These are phyloP conservation scores for Trichocladium antarcticum DNA, from an alignment of 495 filamentous ascomycete species.

Conservation along the genomic window DNA sequence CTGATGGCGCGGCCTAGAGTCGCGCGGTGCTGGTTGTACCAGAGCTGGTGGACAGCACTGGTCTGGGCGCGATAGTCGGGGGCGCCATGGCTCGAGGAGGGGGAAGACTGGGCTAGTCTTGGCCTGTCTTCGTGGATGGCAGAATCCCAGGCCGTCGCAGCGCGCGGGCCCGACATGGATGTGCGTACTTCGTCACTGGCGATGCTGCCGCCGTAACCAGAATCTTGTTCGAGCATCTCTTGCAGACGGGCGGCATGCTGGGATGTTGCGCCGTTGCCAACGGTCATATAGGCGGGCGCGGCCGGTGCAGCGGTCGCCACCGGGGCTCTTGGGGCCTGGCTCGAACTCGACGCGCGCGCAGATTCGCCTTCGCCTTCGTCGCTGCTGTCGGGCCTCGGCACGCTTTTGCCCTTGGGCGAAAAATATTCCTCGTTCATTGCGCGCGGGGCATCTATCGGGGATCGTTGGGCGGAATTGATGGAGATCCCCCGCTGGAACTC, in stretches of 20 bases:
- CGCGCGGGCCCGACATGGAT: slow-evolving; percentile 26
- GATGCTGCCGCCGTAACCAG: slow-evolving; percentile 78
- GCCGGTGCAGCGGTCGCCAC: slow-evolving; percentile 34
- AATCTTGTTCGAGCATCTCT: slow-evolving; percentile 71
- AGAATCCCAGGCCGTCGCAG: slow-evolving; percentile 26
- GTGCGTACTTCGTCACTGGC: slow-evolving; percentile 31
- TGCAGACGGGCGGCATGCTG: slow-evolving; percentile 55
- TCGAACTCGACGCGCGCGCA: slow-evolving; percentile 12
- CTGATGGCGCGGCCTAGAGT: slow-evolving; percentile 76
- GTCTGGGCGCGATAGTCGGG: slow-evolving; percentile 35
- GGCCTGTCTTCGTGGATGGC: slow-evolving; percentile 58
- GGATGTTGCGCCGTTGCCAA: slow-evolving; percentile 71
- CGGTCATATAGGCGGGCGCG: slow-evolving; percentile 70
- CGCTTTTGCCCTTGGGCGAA: slow-evolving; percentile 32
- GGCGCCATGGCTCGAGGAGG: slow-evolving; percentile 16
- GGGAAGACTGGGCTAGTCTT: slow-evolving; percentile 24
- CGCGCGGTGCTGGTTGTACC: slow-evolving; percentile 81
- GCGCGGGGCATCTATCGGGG: slow-evolving; percentile 10
- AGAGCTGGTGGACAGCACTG: slow-evolving; percentile 40
- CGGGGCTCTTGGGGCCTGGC: slow-evolving; percentile 4
- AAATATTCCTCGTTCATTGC: slow-evolving; percentile 69
- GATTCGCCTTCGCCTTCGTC: slow-evolving; percentile 16
- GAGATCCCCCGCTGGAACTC: not conserved
- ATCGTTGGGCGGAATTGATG: slow-evolving; percentile 1
- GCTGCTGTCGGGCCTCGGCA: slow-evolving; percentile 6